Evolutionary conservation across 2,329 filamentous ascomycete species (phyloP), one percentile per base, ranked within the genome.

Genomic region (Exophiala mesophila): DNA sequence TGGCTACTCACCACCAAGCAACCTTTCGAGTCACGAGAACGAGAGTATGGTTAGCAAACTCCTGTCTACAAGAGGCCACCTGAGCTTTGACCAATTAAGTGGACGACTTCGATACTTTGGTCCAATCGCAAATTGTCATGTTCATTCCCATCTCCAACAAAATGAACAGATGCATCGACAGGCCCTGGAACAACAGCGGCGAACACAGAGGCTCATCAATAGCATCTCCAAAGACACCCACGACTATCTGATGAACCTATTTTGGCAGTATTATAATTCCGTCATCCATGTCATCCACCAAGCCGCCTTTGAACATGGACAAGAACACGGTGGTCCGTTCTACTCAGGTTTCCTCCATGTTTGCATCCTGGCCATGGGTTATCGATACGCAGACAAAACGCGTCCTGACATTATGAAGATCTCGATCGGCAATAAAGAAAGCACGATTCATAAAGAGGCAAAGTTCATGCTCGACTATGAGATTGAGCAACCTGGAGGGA

Each of bases 391-490:
- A 3, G 45, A 49, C 33, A 45, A 41, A 39, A 23, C 16, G 15
- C 30, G 41, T 4, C 23, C 37, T 4, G 41, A 45, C 26, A 45
- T 49, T n/a, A 41, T 41, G 10, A 36, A 28, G 28, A 40, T 49
- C 13, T 32, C 37, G 5, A 13, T 49, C 24, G 36, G 35, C 3
- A 24, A 39, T n/a, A 36, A 34, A 26, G 45, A 49, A 26, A 45
- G 36, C 21, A 49, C 41, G 4, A 18, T 49, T 9, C 45, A 45
- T 17, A 20, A 23, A 17, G 45, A 41, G 19, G 45, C 45, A 9
- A 45, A 41, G 28, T 40, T 21, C 17, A 36, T 48, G 30, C 31
- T 48, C n/a, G 45, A 48, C 18, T 44, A 44, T 28, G 45, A 48
- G 17, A 17, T 48, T 15, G 34, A 48, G 17, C 30, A 35, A 7